A percentile compares a stretch with the other conserved stretches of the same genome.
Evolutionary conservation across 352 stramenopile species (phyloP).

Genomic region (Phytophthora pluvialis): DNA sequence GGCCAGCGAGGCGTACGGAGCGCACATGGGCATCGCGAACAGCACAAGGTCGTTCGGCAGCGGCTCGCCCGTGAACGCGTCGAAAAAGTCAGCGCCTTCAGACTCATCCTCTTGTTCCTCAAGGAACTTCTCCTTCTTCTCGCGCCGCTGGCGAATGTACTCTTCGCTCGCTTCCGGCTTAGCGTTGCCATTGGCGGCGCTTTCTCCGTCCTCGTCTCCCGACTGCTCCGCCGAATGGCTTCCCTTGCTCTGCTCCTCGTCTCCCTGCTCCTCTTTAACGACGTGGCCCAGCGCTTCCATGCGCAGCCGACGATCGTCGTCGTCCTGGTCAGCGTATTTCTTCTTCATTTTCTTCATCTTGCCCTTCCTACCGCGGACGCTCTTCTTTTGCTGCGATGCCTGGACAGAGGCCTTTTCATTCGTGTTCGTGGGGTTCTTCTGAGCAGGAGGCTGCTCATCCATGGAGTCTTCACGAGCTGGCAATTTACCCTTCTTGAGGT

Average conservation of each 20-base stretch:
- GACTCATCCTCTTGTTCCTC: slow-evolving; percentile 88
- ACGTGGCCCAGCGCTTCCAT: slow-evolving; percentile 91
- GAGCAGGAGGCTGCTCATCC: slow-evolving; percentile 18
- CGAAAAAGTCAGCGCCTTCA: slow-evolving; percentile 81
- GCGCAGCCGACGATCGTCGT: slow-evolving; percentile 93
- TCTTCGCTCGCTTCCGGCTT: slow-evolving; percentile 47
- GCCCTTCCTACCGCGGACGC: slow-evolving; percentile 91
- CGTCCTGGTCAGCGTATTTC: slow-evolving; percentile 97
- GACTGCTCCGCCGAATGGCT: slow-evolving; percentile 31
- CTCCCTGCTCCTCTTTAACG: slow-evolving; percentile 41
- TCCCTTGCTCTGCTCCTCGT: slow-evolving; percentile 28
- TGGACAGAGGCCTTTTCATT: slow-evolving; percentile 41
- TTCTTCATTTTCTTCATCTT: slow-evolving; percentile 97
- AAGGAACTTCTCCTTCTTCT: slow-evolving; percentile 85
- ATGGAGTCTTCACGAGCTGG: slow-evolving; percentile 21
- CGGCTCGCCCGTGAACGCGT: slow-evolving; percentile 85
- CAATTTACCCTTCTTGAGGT: slow-evolving; percentile 78
- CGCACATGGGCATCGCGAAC: slow-evolving; percentile 92
- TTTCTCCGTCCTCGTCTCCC: slow-evolving; percentile 23
- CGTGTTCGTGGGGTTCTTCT: slow-evolving; percentile 33
- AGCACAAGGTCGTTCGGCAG: slow-evolving; percentile 85
- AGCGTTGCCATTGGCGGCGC: background rate
- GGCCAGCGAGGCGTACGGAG: slow-evolving; percentile 84
- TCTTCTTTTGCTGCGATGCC: slow-evolving; percentile 37
- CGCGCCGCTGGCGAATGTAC: slow-evolving; percentile 74